phyloP scores from a whole-genome alignment of 371 early-diverging fungal genomes.

The Rhizopus stolonifer region DNA sequence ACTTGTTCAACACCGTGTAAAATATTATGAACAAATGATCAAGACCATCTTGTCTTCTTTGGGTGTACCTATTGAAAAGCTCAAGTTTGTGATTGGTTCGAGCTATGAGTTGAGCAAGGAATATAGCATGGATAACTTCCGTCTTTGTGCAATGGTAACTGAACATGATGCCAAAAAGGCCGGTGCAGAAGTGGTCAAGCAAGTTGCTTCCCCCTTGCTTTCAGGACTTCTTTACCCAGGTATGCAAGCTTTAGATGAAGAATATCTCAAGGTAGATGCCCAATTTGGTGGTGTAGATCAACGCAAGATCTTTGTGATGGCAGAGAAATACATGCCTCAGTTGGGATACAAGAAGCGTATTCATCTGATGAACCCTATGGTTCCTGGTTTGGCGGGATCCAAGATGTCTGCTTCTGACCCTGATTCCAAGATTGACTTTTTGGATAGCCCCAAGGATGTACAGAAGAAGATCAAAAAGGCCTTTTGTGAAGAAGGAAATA shows the following conservation, averaged over 20 bases:
- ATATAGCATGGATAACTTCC: slow-evolving; percentile 96
- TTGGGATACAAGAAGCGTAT: slow-evolving; percentile 98
- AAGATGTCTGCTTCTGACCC: slow-evolving; percentile 99
- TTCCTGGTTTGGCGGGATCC: slow-evolving; percentile 94
- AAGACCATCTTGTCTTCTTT: slow-evolving; percentile 89
- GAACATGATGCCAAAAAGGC: slow-evolving; percentile 99
- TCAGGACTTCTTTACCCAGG: slow-evolving; percentile 98
- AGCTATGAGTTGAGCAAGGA: slow-evolving; percentile 85
- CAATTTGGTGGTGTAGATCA: slow-evolving; percentile 99
- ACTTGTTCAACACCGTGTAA: slow-evolving; percentile 84
- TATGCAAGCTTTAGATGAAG: slow-evolving; percentile 99
- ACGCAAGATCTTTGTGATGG: slow-evolving; percentile 99
- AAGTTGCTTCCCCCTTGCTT: slow-evolving; percentile 93
- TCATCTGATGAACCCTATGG: slow-evolving; percentile 99
- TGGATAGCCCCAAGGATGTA: slow-evolving; percentile 88
- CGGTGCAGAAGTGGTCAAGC: slow-evolving; percentile 99
- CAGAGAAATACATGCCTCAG: slow-evolving; percentile 95
- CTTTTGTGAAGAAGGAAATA: slow-evolving; percentile 98
- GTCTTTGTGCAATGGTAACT: slow-evolving; percentile 84
- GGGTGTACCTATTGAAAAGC: slow-evolving; percentile 90
- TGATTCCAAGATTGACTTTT: slow-evolving; percentile 97
- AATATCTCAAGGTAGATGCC: slow-evolving; percentile 96
- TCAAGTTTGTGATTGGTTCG: slow-evolving; percentile 94
- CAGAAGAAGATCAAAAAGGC: slow-evolving; percentile 95
- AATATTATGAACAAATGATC: slow-evolving; percentile 95